These are phyloP conservation scores for Starmerella bacillaris DNA, from an alignment of 805 yeast species.

Conservation along the genomic window DNA sequence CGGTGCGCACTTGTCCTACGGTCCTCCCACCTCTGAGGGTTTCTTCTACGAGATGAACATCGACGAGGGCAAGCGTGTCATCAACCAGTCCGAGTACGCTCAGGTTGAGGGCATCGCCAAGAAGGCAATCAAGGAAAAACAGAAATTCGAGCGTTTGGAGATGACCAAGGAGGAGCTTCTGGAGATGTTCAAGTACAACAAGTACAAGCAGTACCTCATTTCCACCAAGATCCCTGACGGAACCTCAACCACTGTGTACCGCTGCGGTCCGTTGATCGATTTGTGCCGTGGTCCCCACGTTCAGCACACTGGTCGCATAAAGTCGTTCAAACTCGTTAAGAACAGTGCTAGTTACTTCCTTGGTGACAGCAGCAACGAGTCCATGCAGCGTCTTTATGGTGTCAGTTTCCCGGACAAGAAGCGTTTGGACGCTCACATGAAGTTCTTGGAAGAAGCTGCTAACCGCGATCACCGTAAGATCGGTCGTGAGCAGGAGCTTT, in stretches of 20 bases:
- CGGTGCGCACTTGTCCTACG: constrained; percentile 83
- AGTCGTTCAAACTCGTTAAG: constrained; percentile 82
- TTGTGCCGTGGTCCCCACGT: constrained; percentile 96
- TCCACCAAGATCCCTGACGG: constrained; percentile 85
- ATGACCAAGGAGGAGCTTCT: constrained; percentile 81
- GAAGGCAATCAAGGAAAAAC: constrained; percentile 84
- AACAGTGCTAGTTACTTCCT: constrained; percentile 91
- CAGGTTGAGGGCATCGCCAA: constrained; percentile 73
- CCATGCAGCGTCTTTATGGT: constrained; percentile 94
- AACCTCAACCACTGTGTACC: constrained; percentile 86
- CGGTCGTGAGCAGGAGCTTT: constrained; percentile 91
- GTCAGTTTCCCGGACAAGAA: constrained; percentile 97
- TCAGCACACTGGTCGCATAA: constrained; percentile 91
- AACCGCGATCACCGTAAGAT: constrained; percentile 82
- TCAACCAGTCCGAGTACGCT: constrained; percentile 67
- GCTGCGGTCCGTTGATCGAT: constrained; percentile 95
- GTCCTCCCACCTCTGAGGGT: constrained; percentile 97
- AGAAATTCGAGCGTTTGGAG: constrained; percentile 81
- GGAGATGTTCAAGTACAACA: constrained; percentile 87
- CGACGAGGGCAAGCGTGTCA: constrained; percentile 53
- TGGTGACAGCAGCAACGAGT: constrained; percentile 84
- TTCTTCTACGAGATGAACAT: constrained; percentile 93
- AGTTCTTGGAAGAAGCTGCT: constrained; percentile 89
- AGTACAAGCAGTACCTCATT: constrained; percentile 80
- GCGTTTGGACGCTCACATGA: constrained; percentile 82